These are phyloP conservation scores for Phytopythium boreale DNA, from an alignment of 352 stramenopile genomes.

Conservation along the genomic window DNA sequence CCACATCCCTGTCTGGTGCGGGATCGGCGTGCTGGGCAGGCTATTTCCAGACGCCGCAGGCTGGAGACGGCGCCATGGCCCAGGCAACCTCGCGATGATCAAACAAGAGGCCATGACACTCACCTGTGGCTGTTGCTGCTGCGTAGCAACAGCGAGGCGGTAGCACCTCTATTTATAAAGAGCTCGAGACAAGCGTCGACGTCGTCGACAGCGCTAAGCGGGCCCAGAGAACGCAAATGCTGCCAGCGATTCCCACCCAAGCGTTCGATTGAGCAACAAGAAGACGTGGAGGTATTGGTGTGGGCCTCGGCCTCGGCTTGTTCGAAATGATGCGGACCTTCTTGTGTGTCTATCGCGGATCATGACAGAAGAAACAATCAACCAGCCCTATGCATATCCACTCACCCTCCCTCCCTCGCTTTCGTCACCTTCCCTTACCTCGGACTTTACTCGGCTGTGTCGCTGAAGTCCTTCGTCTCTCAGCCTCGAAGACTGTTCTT, in stretches of 20 bases:
- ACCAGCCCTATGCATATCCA: neutral
- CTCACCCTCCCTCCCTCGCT: neutral
- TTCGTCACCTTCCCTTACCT: neutral
- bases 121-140: neutral
- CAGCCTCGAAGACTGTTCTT: neutral
- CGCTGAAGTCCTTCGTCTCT: neutral
- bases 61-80: no score
- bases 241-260: neutral
- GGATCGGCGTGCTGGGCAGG: neutral
- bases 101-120: neutral
- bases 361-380: neutral
- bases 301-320: neutral
- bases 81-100: neutral
- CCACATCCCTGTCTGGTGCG: neutral
- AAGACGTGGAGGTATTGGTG: neutral
- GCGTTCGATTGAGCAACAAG: neutral
- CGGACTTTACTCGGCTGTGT: neutral
- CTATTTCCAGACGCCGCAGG: neutral
- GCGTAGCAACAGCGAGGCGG: neutral
- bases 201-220: neutral
- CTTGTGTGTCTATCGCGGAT: neutral
- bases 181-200: neutral
- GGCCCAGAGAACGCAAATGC: neutral
- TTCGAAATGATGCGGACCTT: neutral
- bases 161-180: neutral